Evolutionary conservation across 495 filamentous ascomycete genomes (phyloP).

Genomic region (Talaromyces ruber): DNA sequence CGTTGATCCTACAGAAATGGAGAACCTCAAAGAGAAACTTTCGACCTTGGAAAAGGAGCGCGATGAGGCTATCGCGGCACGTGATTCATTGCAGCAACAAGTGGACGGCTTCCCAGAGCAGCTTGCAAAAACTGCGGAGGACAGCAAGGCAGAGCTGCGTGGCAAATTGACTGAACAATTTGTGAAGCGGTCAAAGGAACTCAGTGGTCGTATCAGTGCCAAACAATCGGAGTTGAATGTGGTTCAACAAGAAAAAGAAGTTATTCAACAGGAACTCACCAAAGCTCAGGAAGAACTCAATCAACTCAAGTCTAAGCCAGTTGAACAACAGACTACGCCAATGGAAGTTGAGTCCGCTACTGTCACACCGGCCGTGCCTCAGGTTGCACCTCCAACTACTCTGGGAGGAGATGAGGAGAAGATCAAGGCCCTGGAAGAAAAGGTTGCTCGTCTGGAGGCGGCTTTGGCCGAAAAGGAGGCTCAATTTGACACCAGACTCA

Average conservation of each 20-base stretch:
- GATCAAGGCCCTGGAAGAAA: constrained; percentile 34
- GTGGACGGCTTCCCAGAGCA: constrained; percentile 39
- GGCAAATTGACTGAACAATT: constrained; percentile 50
- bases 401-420: constrained; percentile 21
- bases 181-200: constrained; percentile 47
- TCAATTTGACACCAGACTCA: constrained; percentile 48
- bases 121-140: constrained; percentile 37
- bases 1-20: constrained; percentile 84
- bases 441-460: constrained; percentile 40
- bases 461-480: constrained; percentile 40
- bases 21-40: constrained; percentile 68
- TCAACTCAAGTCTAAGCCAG: constrained; percentile 24
- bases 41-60: constrained; percentile 60
- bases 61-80: constrained; percentile 52
- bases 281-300: constrained; percentile 34
- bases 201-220: constrained; percentile 40
- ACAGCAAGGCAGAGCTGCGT: constrained; percentile 37
- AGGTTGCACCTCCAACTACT: constrained; percentile 20
- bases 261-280: constrained; percentile 37
- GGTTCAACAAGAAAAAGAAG: constrained; percentile 41
- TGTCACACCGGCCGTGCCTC: constrained; percentile 29
- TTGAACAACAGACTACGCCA: constrained; percentile 16
- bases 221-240: constrained; percentile 37
- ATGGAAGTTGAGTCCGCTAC: constrained; percentile 23
- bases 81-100: constrained; percentile 48